These are phyloP conservation scores for Insectozyma bohioensis DNA, from an alignment of 1,139 yeast genomes.

Conservation along the genomic window DNA sequence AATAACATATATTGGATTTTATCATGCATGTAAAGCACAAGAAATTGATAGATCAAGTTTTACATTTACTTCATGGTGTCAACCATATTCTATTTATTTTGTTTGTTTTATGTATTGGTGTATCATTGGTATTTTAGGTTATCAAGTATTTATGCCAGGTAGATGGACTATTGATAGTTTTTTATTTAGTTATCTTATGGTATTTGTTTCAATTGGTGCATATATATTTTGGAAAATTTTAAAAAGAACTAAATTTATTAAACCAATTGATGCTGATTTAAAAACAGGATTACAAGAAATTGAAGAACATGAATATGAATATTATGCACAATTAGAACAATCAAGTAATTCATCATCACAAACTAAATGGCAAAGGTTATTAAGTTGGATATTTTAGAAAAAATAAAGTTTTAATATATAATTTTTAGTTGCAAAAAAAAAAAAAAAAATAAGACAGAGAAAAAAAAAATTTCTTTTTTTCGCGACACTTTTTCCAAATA, in stretches of 20 bases:
- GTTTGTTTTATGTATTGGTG: slow-evolving; percentile 31
- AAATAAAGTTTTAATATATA: no score
- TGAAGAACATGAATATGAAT: slow-evolving; percentile 42
- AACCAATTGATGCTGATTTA: slow-evolving; percentile 36
- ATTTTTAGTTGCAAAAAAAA: no score
- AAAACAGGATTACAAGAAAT: slow-evolving; percentile 33
- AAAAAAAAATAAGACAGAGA: no score
- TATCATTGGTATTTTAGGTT: slow-evolving; percentile 41
- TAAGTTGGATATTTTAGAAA: slow-evolving; percentile 4
- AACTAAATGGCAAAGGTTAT: slow-evolving; percentile 1
- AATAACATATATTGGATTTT: slow-evolving; percentile 25
- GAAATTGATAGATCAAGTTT: slow-evolving; percentile 35
- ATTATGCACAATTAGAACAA: slow-evolving; percentile 27
- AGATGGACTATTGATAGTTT: slow-evolving; percentile 33
- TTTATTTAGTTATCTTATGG: slow-evolving; percentile 41
- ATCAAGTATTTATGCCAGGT: slow-evolving; percentile 36
- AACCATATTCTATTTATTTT: slow-evolving; percentile 34
- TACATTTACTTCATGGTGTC: slow-evolving; percentile 31
- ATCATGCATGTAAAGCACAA: slow-evolving; percentile 31
- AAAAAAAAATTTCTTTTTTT: no score
- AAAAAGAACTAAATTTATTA: slow-evolving; percentile 24
- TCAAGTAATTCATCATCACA: slow-evolving; percentile 1
- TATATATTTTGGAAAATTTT: slow-evolving; percentile 32
- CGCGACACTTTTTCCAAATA: no score
- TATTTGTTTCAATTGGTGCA: slow-evolving; percentile 31